Conservation (phyloP, 805 yeast species). For the Wickerhamomyces sydowiorum region DNA sequence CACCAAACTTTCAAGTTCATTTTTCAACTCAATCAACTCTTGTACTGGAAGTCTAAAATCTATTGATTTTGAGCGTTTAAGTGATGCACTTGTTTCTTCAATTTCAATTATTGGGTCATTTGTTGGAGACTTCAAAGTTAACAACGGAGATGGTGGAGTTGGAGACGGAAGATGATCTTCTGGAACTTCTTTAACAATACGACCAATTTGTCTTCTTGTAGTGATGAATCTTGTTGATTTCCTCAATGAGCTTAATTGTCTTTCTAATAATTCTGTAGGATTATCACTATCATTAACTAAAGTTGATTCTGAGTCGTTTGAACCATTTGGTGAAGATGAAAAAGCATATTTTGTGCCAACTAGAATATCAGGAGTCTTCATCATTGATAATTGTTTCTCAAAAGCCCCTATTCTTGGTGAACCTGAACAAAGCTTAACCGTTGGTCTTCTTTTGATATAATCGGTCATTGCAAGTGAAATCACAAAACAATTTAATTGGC, state of each 20-base stretch:
- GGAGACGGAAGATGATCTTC: too few relatives aligned
- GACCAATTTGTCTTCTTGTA: neutral
- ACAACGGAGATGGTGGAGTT: neutral
- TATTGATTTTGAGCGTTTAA: neutral
- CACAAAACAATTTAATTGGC: too few relatives aligned
- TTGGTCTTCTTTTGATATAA: neutral
- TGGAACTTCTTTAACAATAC: too few relatives aligned
- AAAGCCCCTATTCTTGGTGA: neutral
- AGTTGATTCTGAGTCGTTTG: neutral
- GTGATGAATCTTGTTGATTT: neutral
- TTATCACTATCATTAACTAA: neutral
- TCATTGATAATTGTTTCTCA: conserved; percentile 2
- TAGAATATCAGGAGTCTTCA: neutral
- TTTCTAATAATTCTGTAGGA: neutral
- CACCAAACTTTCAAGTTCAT: neutral
- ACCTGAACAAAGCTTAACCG: neutral
- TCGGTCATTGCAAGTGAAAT: neutral
- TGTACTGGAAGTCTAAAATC: neutral
- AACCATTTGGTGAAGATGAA: neutral
- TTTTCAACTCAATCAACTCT: neutral
- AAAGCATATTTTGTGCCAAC: neutral
- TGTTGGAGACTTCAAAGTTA: neutral
- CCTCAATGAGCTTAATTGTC: neutral
- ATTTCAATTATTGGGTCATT: neutral
- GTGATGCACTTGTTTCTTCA: neutral